Evolutionary conservation across 2,329 filamentous ascomycete species (phyloP).

Genomic region (Bipolaris oryzae): DNA sequence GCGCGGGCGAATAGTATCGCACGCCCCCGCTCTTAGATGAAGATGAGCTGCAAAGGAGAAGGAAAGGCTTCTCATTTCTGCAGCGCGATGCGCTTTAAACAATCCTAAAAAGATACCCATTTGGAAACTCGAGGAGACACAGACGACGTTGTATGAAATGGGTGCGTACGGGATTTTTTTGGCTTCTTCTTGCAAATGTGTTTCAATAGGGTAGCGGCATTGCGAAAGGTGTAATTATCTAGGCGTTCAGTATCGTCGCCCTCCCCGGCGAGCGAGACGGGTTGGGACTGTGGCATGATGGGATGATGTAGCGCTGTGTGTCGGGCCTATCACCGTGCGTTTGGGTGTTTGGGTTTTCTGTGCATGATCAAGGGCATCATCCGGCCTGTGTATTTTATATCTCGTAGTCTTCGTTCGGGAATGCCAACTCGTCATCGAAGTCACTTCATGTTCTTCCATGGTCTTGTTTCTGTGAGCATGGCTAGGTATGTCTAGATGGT

Average conservation of each 20-base stretch:
- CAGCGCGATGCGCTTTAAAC: constrained; percentile 32
- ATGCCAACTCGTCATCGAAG: constrained; percentile 15
- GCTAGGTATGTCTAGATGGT: neutral
- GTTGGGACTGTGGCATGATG: constrained; percentile 19
- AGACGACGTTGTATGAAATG: constrained; percentile 44
- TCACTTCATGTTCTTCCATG: neutral
- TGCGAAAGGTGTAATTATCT: constrained; percentile 33
- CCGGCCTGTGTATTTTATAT: constrained; percentile 32
- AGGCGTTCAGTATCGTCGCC: constrained; percentile 28
- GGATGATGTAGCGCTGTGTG: constrained; percentile 20
- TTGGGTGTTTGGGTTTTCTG: constrained; percentile 23
- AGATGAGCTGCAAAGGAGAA: constrained; percentile 13
- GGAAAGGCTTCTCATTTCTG: constrained; percentile 29
- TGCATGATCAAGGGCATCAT: constrained; percentile 18
- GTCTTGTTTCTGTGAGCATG: neutral
- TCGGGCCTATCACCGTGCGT: constrained; percentile 16
- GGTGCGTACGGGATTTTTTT: constrained; percentile 25
- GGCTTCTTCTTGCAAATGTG: constrained; percentile 26
- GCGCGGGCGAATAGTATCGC: constrained; percentile 36
- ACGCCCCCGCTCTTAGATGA: neutral
- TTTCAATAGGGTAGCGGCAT: constrained; percentile 32
- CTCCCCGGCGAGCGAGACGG: constrained; percentile 11
- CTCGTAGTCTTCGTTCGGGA: constrained; percentile 14
- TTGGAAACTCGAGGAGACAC: constrained; percentile 33
- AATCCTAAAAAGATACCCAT: constrained; percentile 44